Conservation (phyloP, 2,329 filamentous ascomycete species). For the Aspergillus niger region DNA sequence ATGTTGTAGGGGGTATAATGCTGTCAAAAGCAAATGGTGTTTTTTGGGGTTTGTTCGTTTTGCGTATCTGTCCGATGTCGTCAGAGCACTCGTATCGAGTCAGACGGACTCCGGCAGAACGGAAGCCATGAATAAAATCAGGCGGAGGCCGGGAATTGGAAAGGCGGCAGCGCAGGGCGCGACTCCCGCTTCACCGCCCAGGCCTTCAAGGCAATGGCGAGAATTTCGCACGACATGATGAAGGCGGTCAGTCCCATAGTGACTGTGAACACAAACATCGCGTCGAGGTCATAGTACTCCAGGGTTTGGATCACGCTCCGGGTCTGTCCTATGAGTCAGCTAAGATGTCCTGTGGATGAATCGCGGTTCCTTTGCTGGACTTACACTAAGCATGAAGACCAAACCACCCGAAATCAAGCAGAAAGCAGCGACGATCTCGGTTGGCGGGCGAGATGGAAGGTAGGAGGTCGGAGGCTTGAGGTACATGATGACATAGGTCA, state of each 20-base stretch:
- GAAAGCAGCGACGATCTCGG: slow-evolving; percentile 84
- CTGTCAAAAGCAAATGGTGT: slow-evolving; percentile 15
- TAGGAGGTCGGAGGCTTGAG: slow-evolving; percentile 78
- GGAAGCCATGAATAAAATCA: not conserved
- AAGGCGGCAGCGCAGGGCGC: slow-evolving; percentile 31
- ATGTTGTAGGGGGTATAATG: slow-evolving; percentile 29
- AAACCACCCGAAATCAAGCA: slow-evolving; percentile 84
- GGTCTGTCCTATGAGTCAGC: slow-evolving; percentile 54
- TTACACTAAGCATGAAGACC: slow-evolving; percentile 87
- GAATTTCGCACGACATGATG: slow-evolving; percentile 80
- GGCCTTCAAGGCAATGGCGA: slow-evolving; percentile 80
- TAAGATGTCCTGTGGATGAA: slow-evolving; percentile 8
- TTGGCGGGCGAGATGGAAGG: slow-evolving; percentile 80
- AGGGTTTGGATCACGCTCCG: slow-evolving; percentile 76
- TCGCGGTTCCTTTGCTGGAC: slow-evolving; percentile 36
- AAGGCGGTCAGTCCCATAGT: slow-evolving; percentile 80
- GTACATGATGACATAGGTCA: slow-evolving; percentile 80
- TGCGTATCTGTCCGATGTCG: not conserved
- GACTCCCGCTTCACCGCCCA: slow-evolving; percentile 66
- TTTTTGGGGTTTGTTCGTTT: slow-evolving; percentile 9
- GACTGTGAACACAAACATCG: slow-evolving; percentile 92
- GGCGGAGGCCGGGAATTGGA: slow-evolving; percentile 30
- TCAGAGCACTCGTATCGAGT: not conserved
- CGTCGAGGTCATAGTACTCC: slow-evolving; percentile 74
- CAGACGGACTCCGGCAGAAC: too few species aligned